Percentiles rank a stretch among this genome's conserved stretches.
Conservation (phyloP, 305 asterid genomes). For the Fraxinus velutina region DNA sequence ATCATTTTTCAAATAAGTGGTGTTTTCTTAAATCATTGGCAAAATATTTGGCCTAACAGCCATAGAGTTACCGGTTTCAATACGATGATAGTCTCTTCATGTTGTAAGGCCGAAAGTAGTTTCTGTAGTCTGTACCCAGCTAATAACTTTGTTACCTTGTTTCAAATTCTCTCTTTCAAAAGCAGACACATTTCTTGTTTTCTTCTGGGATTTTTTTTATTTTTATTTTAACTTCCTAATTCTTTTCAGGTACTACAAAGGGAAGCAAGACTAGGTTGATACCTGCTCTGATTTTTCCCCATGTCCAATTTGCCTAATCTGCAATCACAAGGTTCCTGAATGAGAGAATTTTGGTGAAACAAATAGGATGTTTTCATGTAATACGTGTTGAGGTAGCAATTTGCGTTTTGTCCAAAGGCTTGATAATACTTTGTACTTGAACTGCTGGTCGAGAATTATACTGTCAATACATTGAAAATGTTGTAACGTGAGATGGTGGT, state of each 20-base stretch:
- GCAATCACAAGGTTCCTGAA: neutral
- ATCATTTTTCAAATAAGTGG: neutral
- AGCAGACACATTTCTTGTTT: neutral
- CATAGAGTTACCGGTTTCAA: neutral
- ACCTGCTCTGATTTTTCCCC: neutral
- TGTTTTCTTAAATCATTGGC: neutral
- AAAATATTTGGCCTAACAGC: neutral
- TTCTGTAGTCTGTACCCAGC: neutral
- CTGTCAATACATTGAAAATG: neutral
- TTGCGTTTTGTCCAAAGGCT: neutral
- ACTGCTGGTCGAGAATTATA: neutral
- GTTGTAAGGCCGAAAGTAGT: neutral
- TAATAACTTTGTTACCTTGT: neutral
- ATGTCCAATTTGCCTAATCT: neutral
- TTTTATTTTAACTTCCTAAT: neutral
- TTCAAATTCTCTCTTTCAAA: neutral
- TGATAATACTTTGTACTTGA: neutral
- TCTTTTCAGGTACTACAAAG: conserved; percentile 61
- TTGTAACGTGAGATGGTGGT: neutral
- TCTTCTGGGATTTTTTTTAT: conserved; percentile 3
- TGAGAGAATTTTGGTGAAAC: neutral
- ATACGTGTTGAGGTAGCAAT: neutral
- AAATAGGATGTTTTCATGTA: neutral
- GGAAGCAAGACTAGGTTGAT: conserved; percentile 71
- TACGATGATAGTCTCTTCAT: neutral